A percentile compares a stretch with the other conserved stretches of the same genome.
Conservation (phyloP, 2,329 filamentous ascomycete genomes). For the Epichloe brachyelytri region DNA sequence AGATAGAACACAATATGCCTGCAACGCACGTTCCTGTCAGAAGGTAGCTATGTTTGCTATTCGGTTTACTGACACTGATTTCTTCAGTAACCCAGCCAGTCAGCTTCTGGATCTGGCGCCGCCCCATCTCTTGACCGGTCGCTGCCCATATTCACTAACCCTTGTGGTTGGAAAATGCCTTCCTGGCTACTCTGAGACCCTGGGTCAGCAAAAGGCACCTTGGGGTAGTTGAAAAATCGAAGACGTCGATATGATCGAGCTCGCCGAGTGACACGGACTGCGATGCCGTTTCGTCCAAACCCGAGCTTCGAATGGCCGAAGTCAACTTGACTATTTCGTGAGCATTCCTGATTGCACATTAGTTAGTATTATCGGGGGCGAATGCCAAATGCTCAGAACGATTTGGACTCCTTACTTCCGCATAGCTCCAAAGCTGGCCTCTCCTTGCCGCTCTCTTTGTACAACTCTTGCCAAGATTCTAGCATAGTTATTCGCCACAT, state of each 20-base stretch:
- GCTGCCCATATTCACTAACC: not conserved
- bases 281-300: conserved; percentile 25
- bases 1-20: not conserved
- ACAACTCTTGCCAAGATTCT: conserved; percentile 27
- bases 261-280: conserved; percentile 26
- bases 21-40: not conserved
- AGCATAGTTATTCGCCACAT: conserved; percentile 29
- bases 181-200: conserved; percentile 10
- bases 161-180: conserved; percentile 13
- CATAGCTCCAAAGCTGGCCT: conserved; percentile 26
- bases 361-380: not conserved
- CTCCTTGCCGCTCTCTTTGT: conserved; percentile 21
- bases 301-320: conserved; percentile 21
- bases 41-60: not conserved
- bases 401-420: conserved; percentile 20
- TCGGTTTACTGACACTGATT: not conserved
- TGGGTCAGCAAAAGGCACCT: conserved; percentile 13
- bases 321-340: conserved; percentile 26
- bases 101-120: conserved; percentile 8
- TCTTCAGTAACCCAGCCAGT: conserved; percentile 9
- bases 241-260: conserved; percentile 30
- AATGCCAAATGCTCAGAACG: not conserved
- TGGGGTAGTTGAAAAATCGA: conserved; percentile 34
- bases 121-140: conserved; percentile 1
- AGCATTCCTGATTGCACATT: conserved; percentile 19